A percentile compares a stretch with the other conserved stretches of the same genome.
Evolutionary conservation across 2,329 filamentous ascomycete genomes (phyloP).

Genomic region (Colletotrichum coccodes): DNA sequence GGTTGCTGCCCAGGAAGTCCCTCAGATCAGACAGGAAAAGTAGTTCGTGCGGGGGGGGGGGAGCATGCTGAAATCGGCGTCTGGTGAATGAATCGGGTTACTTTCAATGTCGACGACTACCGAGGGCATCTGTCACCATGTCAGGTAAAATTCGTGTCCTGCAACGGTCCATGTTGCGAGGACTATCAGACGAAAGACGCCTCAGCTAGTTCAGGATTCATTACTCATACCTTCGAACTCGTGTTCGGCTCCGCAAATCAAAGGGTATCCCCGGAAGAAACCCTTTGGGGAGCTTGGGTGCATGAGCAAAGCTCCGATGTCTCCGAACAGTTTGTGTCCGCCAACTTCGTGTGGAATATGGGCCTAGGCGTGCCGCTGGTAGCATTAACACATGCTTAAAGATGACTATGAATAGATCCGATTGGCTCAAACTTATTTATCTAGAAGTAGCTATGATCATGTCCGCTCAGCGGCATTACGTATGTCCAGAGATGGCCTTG

Average conservation of each 20-base stretch:
- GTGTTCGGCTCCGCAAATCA: constrained; percentile 1
- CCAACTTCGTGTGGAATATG: not conserved
- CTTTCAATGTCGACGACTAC: not conserved
- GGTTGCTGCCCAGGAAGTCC: not conserved
- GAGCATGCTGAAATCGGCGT: not conserved
- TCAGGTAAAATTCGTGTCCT: not conserved
- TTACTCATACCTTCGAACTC: not conserved
- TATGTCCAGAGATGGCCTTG: constrained; percentile 49
- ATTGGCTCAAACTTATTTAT: not conserved
- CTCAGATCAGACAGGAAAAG: not conserved
- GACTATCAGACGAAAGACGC: constrained; percentile 10
- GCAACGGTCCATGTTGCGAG: constrained; percentile 1
- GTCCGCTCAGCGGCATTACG: not conserved
- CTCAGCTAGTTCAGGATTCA: not conserved
- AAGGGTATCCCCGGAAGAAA: not conserved
- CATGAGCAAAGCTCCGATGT: not conserved
- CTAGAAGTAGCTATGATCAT: not conserved
- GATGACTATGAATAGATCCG: not conserved
- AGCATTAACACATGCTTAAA: not conserved
- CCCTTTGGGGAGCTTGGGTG: not conserved
- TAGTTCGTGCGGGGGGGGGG: not conserved
- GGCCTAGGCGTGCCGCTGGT: no score
- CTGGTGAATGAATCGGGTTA: not conserved
- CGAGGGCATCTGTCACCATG: not conserved
- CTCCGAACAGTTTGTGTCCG: not conserved